phyloP scores from a whole-genome alignment of 306 rosid genomes.

The Begonia loranthoides region DNA sequence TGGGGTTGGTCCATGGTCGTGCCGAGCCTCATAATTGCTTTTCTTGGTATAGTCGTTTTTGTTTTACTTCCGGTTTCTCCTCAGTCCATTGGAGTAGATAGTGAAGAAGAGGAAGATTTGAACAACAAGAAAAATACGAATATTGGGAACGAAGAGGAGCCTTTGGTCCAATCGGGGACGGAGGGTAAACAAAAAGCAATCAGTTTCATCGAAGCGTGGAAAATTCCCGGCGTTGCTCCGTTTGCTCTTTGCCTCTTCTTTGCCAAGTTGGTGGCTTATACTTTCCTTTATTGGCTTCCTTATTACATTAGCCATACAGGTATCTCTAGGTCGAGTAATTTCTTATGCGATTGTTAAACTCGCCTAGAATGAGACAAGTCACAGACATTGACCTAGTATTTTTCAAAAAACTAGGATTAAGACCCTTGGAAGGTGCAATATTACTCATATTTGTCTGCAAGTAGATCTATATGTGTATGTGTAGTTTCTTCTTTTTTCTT shows the following conservation, averaged over 20 bases:
- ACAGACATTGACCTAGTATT: neutral
- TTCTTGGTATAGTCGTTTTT: constrained; percentile 53
- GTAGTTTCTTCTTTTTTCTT: neutral
- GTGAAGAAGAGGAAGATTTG: constrained; percentile 37
- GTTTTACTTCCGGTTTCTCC: constrained; percentile 63
- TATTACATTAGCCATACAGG: constrained; percentile 92
- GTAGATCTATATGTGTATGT: too few relatives aligned
- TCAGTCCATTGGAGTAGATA: constrained; percentile 40
- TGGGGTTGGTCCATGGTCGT: constrained; percentile 98
- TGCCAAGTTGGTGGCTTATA: constrained; percentile 94
- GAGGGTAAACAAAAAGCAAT: constrained; percentile 34
- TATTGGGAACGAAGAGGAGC: constrained; percentile 21
- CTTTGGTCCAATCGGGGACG: constrained; percentile 36
- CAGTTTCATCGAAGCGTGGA: constrained; percentile 95
- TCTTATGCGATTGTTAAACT: neutral
- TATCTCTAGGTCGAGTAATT: constrained; percentile 7
- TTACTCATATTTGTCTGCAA: neutral
- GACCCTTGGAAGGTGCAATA: neutral
- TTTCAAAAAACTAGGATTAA: neutral
- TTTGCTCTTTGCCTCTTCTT: constrained; percentile 92
- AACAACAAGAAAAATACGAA: constrained; percentile 42
- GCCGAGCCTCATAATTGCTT: constrained; percentile 54
- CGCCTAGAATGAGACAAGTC: neutral
- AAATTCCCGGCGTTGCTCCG: constrained; percentile 95
- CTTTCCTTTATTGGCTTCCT: constrained; percentile 98